These are phyloP conservation scores for Phytophthora megakarya DNA, from an alignment of 352 stramenopile genomes.

Conservation along the genomic window DNA sequence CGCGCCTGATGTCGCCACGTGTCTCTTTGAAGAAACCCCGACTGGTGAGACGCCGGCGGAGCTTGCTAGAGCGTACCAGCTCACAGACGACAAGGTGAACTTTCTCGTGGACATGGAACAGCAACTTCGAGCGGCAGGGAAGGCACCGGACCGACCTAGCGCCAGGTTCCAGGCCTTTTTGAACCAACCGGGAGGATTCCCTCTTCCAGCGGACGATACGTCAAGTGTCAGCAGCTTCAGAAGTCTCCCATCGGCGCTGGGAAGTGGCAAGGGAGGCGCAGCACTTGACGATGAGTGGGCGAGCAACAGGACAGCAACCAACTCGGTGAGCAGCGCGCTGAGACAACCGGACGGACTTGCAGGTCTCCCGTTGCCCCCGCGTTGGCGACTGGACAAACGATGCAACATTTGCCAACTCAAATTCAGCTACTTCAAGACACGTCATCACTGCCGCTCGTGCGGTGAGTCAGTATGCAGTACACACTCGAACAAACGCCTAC, in stretches of 20 bases:
- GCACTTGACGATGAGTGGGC: slow-evolving; percentile 27
- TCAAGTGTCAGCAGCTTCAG: slow-evolving; percentile 38
- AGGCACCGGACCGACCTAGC: slow-evolving; percentile 50
- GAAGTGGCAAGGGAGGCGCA: slow-evolving; percentile 18
- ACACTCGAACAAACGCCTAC: slow-evolving; percentile 73
- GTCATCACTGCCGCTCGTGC: slow-evolving; percentile 90
- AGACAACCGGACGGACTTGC: slow-evolving; percentile 37
- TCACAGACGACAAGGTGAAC: slow-evolving; percentile 54
- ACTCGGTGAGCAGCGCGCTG: slow-evolving; percentile 31
- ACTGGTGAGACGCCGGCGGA: slow-evolving; percentile 73
- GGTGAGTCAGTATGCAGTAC: slow-evolving; percentile 84
- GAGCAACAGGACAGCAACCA: slow-evolving; percentile 27
- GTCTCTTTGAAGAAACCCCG: slow-evolving; percentile 71
- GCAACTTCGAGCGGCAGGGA: slow-evolving; percentile 46
- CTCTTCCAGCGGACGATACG: slow-evolving; percentile 29
- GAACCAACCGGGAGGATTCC: slow-evolving; percentile 37
- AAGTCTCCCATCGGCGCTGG: slow-evolving; percentile 20
- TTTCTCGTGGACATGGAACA: slow-evolving; percentile 54
- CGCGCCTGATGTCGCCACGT: slow-evolving; percentile 42
- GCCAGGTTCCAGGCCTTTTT: slow-evolving; percentile 58
- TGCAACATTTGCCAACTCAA: slow-evolving; percentile 87
- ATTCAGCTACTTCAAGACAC: slow-evolving; percentile 87
- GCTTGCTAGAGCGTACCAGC: slow-evolving; percentile 57
- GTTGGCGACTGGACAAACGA: slow-evolving; percentile 73
- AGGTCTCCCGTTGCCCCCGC: slow-evolving; percentile 53